Evolutionary conservation across 108 stramenopile species (phyloP), one percentile per base, ranked within the genome.

Genomic region (Cyclostephanos invisitatus): DNA sequence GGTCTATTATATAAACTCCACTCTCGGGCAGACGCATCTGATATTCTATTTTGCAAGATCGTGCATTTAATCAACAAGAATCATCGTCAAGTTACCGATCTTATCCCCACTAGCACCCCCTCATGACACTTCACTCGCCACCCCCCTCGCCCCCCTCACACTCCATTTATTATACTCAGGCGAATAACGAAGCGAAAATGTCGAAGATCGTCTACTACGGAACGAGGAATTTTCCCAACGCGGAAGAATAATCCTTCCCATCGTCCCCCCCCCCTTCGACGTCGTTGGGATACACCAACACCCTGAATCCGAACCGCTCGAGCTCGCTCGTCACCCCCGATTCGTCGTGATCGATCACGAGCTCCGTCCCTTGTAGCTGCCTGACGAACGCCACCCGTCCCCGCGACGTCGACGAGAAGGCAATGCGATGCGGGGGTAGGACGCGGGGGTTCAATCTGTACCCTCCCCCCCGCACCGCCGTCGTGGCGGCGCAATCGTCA

Each of bases 281-380:
- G 28, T 7, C 46, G 37, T 57, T 57, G 10, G 64, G 71, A 66
- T 72, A 77, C 35, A 72, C 9, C 27, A 77, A 28, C 24, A 77
- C 77, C 0, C 70, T 42, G 60, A 72, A 72, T n/a, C 77, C 77
- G 72, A 77, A 77, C 36, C 77, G 70, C 66, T 72, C 64, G 32
- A 77, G 67, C 53, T 77, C 71, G 21, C 17, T 64, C 44, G 44
- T 64, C 15, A 77, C 71, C 11, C 44, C 40, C 17, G 27, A 2
- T 4, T 32, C 71, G 36, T 72, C 57, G n/a, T 53, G 29, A 71
- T 71, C 76, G 3, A 76, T 11, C 12, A 77, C 64, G 44, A 78
- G 61, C 57, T 78, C 73, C 11, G 67, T 48, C 15, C 56, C 58
- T 29, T 67, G 55, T 29, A 78, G 21, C 49, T 78, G 77, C 22